A percentile compares a stretch with the other conserved stretches of the same genome.
phyloP scores from a whole-genome alignment of 75 land plant species.

The Cryptomeria japonica region DNA sequence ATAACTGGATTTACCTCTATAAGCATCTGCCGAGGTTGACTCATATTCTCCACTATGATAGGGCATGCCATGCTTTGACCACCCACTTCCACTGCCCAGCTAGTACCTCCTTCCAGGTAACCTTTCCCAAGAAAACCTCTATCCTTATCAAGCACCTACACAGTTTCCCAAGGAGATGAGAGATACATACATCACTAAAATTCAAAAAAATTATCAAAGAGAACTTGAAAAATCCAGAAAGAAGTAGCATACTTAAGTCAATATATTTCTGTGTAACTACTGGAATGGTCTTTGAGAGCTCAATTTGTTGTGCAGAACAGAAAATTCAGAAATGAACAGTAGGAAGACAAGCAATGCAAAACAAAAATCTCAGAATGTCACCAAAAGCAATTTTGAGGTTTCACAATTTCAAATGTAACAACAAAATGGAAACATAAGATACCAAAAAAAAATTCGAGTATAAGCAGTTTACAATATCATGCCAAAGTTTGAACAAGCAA shows the following conservation, averaged over 20 bases:
- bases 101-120: slow-evolving; percentile 30
- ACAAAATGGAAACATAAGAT: background rate
- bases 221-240: background rate
- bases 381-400: background rate
- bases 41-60: slow-evolving; percentile 66
- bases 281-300: background rate
- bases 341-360: background rate
- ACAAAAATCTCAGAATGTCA: background rate
- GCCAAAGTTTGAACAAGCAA: background rate
- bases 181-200: background rate
- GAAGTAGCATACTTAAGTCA: background rate
- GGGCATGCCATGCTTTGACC: slow-evolving; percentile 44
- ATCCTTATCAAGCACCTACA: slow-evolving; percentile 19
- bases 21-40: slow-evolving; percentile 70
- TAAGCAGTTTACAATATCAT: background rate
- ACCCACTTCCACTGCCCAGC: slow-evolving; percentile 54
- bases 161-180: background rate
- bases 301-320: background rate
- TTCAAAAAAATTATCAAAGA: background rate
- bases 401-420: background rate
- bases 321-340: background rate
- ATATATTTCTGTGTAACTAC: background rate
- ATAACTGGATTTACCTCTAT: slow-evolving; percentile 52
- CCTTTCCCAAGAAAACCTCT: background rate
- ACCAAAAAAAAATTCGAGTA: too few relatives aligned